These are phyloP conservation scores for Jaltomata sinuosa DNA, from an alignment of 257 asterid species.

Conservation along the genomic window DNA sequence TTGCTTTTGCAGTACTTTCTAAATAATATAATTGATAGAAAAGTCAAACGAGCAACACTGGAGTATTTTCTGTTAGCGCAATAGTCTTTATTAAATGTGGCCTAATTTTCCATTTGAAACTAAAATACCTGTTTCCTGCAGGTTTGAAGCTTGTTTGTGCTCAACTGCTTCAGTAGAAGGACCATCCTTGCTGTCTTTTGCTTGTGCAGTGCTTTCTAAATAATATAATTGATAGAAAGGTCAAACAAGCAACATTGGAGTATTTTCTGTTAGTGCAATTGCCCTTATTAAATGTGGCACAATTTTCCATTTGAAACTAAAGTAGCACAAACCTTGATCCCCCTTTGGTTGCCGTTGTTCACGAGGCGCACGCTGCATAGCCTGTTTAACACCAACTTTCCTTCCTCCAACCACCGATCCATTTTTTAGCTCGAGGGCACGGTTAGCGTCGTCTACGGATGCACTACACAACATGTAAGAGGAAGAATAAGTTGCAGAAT, in stretches of 20 bases:
- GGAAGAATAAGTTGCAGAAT: neutral
- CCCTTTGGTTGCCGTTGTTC: conserved; percentile 64
- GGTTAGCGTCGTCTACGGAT: conserved; percentile 69
- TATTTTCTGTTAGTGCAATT: neutral
- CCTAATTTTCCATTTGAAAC: neutral
- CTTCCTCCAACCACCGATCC: conserved; percentile 71
- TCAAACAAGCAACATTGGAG: neutral
- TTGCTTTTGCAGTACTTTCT: conserved; percentile 27
- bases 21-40: conserved; percentile 6
- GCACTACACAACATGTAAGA: conserved; percentile 41
- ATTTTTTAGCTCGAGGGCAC: conserved; percentile 76
- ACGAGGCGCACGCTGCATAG: conserved; percentile 75
- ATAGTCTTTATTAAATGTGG: neutral
- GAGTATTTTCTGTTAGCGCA: neutral
- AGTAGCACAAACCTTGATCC: conserved; percentile 46
- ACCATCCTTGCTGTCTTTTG: conserved; percentile 21
- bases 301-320: neutral
- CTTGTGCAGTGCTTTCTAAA: conserved; percentile 29
- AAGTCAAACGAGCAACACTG: neutral
- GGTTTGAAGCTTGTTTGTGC: conserved; percentile 27
- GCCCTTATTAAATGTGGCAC: neutral
- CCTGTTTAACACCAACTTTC: conserved; percentile 76
- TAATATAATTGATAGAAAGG: neutral
- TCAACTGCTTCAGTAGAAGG: conserved; percentile 18
- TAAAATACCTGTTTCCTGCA: conserved; percentile 33